These are phyloP conservation scores for Aspergillus awamori DNA, from an alignment of 2,329 filamentous ascomycete species.

Conservation along the genomic window DNA sequence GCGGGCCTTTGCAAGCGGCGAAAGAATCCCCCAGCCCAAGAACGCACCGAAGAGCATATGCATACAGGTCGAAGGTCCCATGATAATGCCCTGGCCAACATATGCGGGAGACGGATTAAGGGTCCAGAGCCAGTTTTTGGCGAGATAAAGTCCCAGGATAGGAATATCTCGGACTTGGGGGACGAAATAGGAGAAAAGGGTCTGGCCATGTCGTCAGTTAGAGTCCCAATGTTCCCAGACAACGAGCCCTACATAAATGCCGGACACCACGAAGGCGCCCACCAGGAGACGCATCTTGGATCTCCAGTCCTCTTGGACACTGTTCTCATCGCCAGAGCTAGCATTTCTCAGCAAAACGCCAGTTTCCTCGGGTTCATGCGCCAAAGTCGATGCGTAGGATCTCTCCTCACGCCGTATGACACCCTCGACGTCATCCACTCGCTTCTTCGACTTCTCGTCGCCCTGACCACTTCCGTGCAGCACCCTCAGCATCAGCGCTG, in stretches of 20 bases:
- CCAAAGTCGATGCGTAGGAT: slow-evolving; percentile 31
- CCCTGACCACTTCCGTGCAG: slow-evolving; percentile 68
- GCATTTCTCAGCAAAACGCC: slow-evolving; percentile 55
- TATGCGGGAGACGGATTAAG: slow-evolving; percentile 97
- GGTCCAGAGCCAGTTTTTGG: slow-evolving; percentile 87
- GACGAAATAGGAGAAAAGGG: slow-evolving; percentile 85
- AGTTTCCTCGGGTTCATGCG: slow-evolving; percentile 44
- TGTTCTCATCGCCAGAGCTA: slow-evolving; percentile 34
- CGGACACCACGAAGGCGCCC: slow-evolving; percentile 63
- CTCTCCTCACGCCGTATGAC: slow-evolving; percentile 29
- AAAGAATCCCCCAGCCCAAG: slow-evolving; percentile 87
- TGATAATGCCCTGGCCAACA: slow-evolving; percentile 95
- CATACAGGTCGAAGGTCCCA: slow-evolving; percentile 91
- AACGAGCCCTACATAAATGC: slow-evolving; percentile 50
- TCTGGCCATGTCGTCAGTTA: slow-evolving; percentile 54
- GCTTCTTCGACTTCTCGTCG: slow-evolving; percentile 42
- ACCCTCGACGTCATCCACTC: slow-evolving; percentile 16
- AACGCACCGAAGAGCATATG: slow-evolving; percentile 93
- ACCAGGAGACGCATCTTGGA: slow-evolving; percentile 63
- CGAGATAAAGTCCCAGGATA: slow-evolving; percentile 75
- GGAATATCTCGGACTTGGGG: slow-evolving; percentile 84
- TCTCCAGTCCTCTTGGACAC: slow-evolving; percentile 59
- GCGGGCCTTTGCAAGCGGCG: slow-evolving; percentile 79
- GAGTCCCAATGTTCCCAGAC: not conserved
- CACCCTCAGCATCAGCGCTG: slow-evolving; percentile 88